phyloP scores from a whole-genome alignment of 495 filamentous ascomycete genomes.

The Chaetomium cochliodes region DNA sequence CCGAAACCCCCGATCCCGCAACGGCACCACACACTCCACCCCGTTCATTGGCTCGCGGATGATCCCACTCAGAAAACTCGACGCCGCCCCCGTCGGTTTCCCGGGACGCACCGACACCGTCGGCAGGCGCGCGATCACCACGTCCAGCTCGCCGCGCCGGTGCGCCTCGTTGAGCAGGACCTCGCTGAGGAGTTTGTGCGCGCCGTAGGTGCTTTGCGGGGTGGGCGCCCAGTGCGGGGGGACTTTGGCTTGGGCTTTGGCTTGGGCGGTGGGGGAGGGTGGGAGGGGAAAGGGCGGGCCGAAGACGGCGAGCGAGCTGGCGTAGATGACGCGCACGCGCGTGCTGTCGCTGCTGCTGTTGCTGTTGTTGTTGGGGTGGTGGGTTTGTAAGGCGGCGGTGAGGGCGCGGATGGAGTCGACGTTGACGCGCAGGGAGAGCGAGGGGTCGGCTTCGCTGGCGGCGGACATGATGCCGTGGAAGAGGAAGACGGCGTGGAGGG shows the following conservation, averaged over 20 bases:
- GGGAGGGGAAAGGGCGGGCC: conserved; percentile 31
- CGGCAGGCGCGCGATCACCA: conserved; percentile 65
- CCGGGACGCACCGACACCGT: conserved; percentile 75
- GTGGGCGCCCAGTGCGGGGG: conserved; percentile 53
- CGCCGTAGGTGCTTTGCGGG: conserved; percentile 70
- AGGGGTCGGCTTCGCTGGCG: conserved; percentile 71
- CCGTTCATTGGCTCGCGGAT: conserved; percentile 55
- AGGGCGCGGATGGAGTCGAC: conserved; percentile 66
- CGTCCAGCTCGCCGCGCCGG: conserved; percentile 67
- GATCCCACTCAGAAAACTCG: conserved; percentile 71
- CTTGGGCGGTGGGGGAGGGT: neutral
- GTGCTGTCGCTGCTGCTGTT: no score
- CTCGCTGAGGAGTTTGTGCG: conserved; percentile 77
- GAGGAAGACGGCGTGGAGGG: conserved; percentile 65
- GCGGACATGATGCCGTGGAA: conserved; percentile 88
- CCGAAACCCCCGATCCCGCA: conserved; percentile 55
- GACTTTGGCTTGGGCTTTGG: neutral
- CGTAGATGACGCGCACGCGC: conserved; percentile 64
- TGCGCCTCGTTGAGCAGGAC: conserved; percentile 73
- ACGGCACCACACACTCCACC: conserved; percentile 62
- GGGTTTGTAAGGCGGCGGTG: conserved; percentile 59
- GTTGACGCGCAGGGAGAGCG: conserved; percentile 71
- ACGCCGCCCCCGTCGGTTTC: conserved; percentile 71
- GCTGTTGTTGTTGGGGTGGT: conserved; percentile 28
- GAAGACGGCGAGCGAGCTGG: conserved; percentile 46